Percentiles rank a stretch among this genome's conserved stretches.
These are phyloP conservation scores for Saksenaea vasiformis DNA, from an alignment of 371 early-diverging fungal species.

Conservation along the genomic window DNA sequence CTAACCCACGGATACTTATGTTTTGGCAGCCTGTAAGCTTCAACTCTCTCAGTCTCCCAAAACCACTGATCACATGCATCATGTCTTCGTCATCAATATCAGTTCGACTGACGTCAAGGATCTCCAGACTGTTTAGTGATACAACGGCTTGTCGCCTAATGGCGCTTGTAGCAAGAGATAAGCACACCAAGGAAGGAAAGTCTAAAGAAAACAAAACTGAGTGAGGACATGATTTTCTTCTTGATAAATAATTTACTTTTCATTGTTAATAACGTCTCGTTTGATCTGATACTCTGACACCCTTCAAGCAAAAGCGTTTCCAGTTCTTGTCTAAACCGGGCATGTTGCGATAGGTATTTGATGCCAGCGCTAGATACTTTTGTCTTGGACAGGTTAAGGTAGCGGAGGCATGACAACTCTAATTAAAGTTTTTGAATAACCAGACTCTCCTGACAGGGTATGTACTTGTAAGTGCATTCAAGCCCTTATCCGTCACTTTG, in stretches of 20 bases:
- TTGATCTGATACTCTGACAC: constrained; percentile 25
- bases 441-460: background rate
- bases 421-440: background rate
- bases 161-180: constrained; percentile 28
- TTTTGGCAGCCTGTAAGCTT: constrained; percentile 30
- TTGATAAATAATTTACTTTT: constrained; percentile 20
- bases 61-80: constrained; percentile 21
- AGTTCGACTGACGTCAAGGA: constrained; percentile 34
- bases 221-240: background rate
- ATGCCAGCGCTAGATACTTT: constrained; percentile 39
- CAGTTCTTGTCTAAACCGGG: constrained; percentile 19
- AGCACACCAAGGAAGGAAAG: constrained; percentile 23
- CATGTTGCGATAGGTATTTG: constrained; percentile 13
- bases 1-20: constrained; percentile 25
- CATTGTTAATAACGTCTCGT: constrained; percentile 16
- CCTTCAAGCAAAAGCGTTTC: constrained; percentile 29
- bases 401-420: constrained; percentile 25
- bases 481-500: constrained; percentile 44
- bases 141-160: constrained; percentile 13
- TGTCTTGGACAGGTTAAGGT: constrained; percentile 42
- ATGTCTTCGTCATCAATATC: constrained; percentile 27
- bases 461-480: constrained; percentile 33
- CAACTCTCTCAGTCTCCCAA: constrained; percentile 27
- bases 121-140: constrained; percentile 11
- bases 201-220: constrained; percentile 10